These are phyloP conservation scores for Solanum sejunctum DNA, from an alignment of 257 asterid genomes.

Conservation along the genomic window DNA sequence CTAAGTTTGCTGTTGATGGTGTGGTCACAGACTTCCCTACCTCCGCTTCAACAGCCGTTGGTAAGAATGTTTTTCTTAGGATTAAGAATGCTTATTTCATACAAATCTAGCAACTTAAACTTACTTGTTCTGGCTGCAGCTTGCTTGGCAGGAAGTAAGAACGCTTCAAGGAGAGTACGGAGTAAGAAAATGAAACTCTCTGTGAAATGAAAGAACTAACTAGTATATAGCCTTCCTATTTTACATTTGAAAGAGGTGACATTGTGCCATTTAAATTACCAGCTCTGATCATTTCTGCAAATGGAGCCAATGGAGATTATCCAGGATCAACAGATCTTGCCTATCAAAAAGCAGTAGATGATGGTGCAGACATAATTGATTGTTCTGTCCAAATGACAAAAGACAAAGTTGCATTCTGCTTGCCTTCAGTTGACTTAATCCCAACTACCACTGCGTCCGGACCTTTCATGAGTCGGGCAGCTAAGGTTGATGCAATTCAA, in stretches of 20 bases:
- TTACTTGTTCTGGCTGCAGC: slow-evolving; percentile 29
- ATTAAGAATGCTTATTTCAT: neutral
- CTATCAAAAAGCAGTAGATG: slow-evolving; percentile 57
- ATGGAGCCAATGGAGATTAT: slow-evolving; percentile 89
- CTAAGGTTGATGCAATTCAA: slow-evolving; percentile 39
- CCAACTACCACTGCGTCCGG: slow-evolving; percentile 73
- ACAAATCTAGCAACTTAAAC: neutral
- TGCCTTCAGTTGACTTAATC: slow-evolving; percentile 54
- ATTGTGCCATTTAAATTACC: neutral
- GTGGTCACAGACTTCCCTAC: slow-evolving; percentile 69
- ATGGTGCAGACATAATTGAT: slow-evolving; percentile 81
- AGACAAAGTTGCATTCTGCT: slow-evolving; percentile 84
- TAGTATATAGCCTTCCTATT: neutral
- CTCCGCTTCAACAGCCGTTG: slow-evolving; percentile 76
- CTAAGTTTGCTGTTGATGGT: slow-evolving; percentile 79
- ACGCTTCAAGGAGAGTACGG: slow-evolving; percentile 30
- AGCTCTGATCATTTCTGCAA: slow-evolving; percentile 28
- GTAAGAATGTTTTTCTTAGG: slow-evolving; percentile 15
- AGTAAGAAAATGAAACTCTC: slow-evolving; percentile 27
- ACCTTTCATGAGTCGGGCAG: slow-evolving; percentile 25
- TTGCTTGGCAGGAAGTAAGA: slow-evolving; percentile 46
- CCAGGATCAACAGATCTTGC: slow-evolving; percentile 78
- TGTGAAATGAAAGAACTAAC: neutral
- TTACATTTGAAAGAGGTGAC: neutral
- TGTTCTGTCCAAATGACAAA: slow-evolving; percentile 82